A percentile compares a stretch with the other conserved stretches of the same genome.
Conservation (phyloP, 2,329 filamentous ascomycete genomes). For the Tolypocladium cylindrosporum region DNA sequence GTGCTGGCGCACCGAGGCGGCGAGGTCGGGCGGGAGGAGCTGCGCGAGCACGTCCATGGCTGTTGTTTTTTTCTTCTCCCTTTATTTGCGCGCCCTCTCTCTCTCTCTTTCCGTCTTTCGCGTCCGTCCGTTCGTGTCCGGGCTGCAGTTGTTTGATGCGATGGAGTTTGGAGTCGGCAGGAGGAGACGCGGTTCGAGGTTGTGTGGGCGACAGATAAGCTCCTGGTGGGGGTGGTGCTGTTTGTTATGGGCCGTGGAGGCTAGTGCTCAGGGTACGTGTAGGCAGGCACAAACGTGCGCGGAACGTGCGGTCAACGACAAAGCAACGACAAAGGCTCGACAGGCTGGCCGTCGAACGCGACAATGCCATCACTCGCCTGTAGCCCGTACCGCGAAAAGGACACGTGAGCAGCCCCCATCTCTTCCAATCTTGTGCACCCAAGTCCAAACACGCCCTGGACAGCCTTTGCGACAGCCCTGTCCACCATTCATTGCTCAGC, state of each 20-base stretch:
- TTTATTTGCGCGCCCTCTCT: background rate
- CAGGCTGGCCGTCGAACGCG: no score
- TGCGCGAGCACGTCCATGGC: conserved; percentile 27
- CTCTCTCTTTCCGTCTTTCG: background rate
- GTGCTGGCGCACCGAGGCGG: conserved; percentile 34
- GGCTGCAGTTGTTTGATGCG: background rate
- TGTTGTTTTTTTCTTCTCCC: background rate
- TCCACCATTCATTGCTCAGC: background rate
- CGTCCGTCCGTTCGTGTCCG: background rate
- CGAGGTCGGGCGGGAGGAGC: conserved; percentile 34
- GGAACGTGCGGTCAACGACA: background rate
- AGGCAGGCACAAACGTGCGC: background rate
- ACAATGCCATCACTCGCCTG: background rate
- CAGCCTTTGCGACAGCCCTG: background rate
- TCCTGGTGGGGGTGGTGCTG: background rate
- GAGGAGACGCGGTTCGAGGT: background rate
- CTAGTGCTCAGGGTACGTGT: background rate
- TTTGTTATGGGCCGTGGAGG: background rate
- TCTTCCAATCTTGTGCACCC: background rate
- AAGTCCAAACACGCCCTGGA: background rate
- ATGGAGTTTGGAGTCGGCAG: background rate
- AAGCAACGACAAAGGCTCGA: no score
- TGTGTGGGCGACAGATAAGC: background rate
- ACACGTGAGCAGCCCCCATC: no score
- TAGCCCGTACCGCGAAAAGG: background rate